These are phyloP conservation scores for Lepraria neglecta DNA, from an alignment of 495 filamentous ascomycete species.

Conservation along the genomic window DNA sequence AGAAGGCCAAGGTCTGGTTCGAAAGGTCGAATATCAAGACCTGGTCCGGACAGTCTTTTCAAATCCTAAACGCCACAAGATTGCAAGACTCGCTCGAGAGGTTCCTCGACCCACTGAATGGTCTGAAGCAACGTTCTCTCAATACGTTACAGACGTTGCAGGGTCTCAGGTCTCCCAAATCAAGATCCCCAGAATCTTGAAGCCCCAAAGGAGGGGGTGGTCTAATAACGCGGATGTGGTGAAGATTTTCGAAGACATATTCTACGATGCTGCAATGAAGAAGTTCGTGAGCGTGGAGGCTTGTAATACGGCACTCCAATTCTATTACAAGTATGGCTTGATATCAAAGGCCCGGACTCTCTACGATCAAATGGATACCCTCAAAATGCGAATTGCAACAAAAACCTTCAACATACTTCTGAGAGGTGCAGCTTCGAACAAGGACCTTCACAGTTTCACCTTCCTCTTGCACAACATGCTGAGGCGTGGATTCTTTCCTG, in stretches of 20 bases:
- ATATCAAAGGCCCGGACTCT: constrained; percentile 31
- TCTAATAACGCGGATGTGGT: constrained; percentile 17
- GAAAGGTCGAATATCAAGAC: not conserved
- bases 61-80: not conserved
- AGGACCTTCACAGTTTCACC: constrained; percentile 35
- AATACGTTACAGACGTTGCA: constrained; percentile 16
- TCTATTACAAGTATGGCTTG: constrained; percentile 33
- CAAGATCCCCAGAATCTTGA: not conserved
- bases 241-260: constrained; percentile 15
- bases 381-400: constrained; percentile 31
- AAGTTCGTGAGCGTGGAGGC: constrained; percentile 24
- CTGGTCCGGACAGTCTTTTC: not conserved
- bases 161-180: constrained; percentile 8
- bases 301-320: constrained; percentile 39
- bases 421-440: constrained; percentile 32
- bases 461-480: constrained; percentile 35
- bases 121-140: constrained; percentile 7
- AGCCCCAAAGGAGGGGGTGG: constrained; percentile 1
- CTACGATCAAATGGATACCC: constrained; percentile 32
- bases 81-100: constrained; percentile 7
- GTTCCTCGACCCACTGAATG: constrained; percentile 9
- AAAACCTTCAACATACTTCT: constrained; percentile 45
- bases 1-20: not conserved
- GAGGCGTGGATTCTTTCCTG: constrained; percentile 34
- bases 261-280: constrained; percentile 8